Base-by-base conservation (phyloP, 2,329 filamentous ascomycete genomes). In the Botrytis fabae region DNA sequence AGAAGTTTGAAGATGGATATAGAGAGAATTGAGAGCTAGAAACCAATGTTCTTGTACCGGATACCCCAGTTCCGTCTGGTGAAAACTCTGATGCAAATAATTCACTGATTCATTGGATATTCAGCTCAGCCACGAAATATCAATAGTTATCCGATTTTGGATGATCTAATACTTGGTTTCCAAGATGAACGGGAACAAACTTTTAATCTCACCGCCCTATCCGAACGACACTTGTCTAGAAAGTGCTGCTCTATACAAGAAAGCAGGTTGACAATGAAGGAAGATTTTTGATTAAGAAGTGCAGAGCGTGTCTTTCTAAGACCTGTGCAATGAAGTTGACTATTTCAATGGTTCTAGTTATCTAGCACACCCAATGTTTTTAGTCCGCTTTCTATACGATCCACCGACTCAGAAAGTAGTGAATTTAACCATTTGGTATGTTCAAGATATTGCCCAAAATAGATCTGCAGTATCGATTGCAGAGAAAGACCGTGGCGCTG, bases 381-480 rank as follows among this genome's bases (percentile, higher is more conserved):
- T 35, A 35, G 35, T 5, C 3, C 35, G 35, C 35, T 35, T 7
- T 64, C 8, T 32, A 35, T 20, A 46, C 35, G 18, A 32, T 16
- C 32, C 20, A 18, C 2, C 1, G 9, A 25, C 2, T 46, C 7
- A 5, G 6, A 25, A 25, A 22, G 5, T 64, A 25, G 6, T 10
- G 9, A 32, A 16, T 0, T 8, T 25, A 7, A 32, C 62, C 7
- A 1, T 64, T 64, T 25, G 3, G 3, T 0, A 28, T 22, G 10
- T 1, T 25, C 7, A 28, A 20, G 2, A 2, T 4, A 28, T 22
- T 18, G 28, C 2, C 8, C 1, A 2, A 28, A 5, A 42, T 6
- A 28, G 28, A 3, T 42, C 25, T 63, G 25, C 5, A 28, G 4
- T 25, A 20, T 44, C 38, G 38, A 44, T 22, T n/a, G 25, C n/a